Conservation (phyloP, 2,329 filamentous ascomycete genomes). For the Fusarium sp. region DNA sequence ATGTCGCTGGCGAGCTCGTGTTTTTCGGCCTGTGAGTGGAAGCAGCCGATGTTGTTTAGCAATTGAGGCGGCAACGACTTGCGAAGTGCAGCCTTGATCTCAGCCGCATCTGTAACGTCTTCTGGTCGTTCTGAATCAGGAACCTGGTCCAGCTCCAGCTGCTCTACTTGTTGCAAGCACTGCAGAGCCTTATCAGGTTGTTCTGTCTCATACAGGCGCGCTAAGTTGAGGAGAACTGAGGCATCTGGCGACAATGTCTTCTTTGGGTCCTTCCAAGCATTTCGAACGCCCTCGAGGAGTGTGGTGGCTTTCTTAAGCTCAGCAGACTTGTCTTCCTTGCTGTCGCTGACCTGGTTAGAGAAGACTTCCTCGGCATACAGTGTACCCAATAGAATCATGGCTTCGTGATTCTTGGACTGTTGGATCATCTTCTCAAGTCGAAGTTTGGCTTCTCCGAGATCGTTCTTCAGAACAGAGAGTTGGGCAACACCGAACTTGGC, state of each 20-base stretch:
- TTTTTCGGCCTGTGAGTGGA: conserved; percentile 89
- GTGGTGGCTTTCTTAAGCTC: conserved; percentile 89
- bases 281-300: conserved; percentile 85
- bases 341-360: conserved; percentile 74
- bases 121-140: conserved; percentile 74
- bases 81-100: conserved; percentile 71
- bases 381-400: conserved; percentile 90
- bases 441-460: conserved; percentile 92
- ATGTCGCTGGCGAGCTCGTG: conserved; percentile 82
- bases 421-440: conserved; percentile 94
- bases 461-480: conserved; percentile 83
- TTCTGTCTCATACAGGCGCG: conserved; percentile 87
- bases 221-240: conserved; percentile 89
- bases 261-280: conserved; percentile 92
- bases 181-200: conserved; percentile 91
- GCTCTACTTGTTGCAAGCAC: conserved; percentile 91
- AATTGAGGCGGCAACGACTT: conserved; percentile 88
- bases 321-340: conserved; percentile 86
- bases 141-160: conserved; percentile 85
- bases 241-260: conserved; percentile 84
- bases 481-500: conserved; percentile 96
- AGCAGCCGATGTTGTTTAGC: conserved; percentile 97
- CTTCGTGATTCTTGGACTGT: conserved; percentile 83
- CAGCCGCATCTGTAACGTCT: conserved; percentile 65
- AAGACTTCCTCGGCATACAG: conserved; percentile 97